A percentile compares a stretch with the other conserved stretches of the same genome.
phyloP scores from a whole-genome alignment of 345 rosid species.

The Erysimum cheiranthoides region DNA sequence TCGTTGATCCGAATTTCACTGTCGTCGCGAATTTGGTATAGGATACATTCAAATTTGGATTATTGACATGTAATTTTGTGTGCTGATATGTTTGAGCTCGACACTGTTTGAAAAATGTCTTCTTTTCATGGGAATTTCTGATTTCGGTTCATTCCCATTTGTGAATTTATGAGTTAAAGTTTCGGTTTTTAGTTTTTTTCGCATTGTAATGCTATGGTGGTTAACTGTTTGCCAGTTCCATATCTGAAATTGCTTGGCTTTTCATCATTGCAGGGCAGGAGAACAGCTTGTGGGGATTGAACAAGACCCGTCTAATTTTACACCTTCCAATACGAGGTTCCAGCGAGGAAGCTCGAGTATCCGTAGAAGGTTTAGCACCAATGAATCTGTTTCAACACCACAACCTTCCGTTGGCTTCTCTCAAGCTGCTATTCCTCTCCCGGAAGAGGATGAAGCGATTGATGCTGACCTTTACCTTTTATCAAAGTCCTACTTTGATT shows the following conservation, averaged over 20 bases:
- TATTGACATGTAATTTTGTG: not conserved
- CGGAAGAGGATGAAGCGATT: slow-evolving; percentile 80
- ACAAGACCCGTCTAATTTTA: slow-evolving; percentile 85
- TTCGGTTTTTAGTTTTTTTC: not conserved
- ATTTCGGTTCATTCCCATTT: slow-evolving; percentile 7
- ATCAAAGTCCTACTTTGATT: slow-evolving; percentile 90
- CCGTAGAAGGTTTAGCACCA: slow-evolving; percentile 79
- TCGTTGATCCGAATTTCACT: slow-evolving; percentile 8
- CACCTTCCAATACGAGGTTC: slow-evolving; percentile 93
- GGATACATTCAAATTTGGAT: not conserved
- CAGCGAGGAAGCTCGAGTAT: slow-evolving; percentile 98
- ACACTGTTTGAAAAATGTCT: not conserved
- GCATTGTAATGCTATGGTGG: not conserved
- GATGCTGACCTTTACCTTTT: slow-evolving; percentile 84
- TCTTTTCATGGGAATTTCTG: slow-evolving; percentile 12
- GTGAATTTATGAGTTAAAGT: slow-evolving; percentile 4
- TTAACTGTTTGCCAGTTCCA: not conserved
- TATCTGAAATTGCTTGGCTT: slow-evolving; percentile 1
- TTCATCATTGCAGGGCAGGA: slow-evolving; percentile 69
- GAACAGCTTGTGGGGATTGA: slow-evolving; percentile 95
- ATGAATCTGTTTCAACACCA: slow-evolving; percentile 76
- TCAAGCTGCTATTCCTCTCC: slow-evolving; percentile 74
- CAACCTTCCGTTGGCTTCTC: slow-evolving; percentile 68
- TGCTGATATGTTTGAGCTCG: slow-evolving; percentile 3
- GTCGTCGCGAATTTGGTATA: not conserved